These are phyloP conservation scores for Logfia minima DNA, from an alignment of 129 eudicot species.

Conservation along the genomic window DNA sequence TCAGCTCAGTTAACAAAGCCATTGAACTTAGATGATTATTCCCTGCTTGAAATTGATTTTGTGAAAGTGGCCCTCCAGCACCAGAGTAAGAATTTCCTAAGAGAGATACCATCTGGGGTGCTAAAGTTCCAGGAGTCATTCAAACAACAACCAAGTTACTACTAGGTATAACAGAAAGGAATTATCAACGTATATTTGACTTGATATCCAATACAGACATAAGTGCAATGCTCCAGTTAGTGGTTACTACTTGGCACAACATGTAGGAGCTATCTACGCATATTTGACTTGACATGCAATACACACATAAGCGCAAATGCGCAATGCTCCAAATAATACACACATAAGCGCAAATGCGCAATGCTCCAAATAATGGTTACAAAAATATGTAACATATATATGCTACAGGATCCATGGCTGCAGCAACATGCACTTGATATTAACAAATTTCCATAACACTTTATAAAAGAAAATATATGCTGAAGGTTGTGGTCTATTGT, in stretches of 20 bases:
- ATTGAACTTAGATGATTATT: conserved; percentile 61
- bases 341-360: neutral
- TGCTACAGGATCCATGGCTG: neutral
- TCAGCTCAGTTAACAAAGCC: conserved; percentile 63
- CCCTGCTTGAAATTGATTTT: conserved; percentile 76
- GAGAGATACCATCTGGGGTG: conserved; percentile 76
- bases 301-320: neutral
- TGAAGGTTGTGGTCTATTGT: conserved; percentile 13
- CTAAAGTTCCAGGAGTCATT: conserved; percentile 51
- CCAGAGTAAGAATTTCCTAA: conserved; percentile 71
- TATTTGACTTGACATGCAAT: conserved; percentile 9
- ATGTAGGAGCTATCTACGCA: neutral
- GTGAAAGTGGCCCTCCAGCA: conserved; percentile 71
- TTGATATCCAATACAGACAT: conserved; percentile 2
- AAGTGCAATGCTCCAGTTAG: neutral
- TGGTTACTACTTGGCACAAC: conserved; percentile 22
- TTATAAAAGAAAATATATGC: conserved; percentile 3
- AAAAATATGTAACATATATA: neutral
- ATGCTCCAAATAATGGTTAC: neutral
- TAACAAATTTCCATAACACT: neutral
- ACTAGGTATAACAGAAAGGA: neutral
- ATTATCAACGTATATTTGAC: conserved; percentile 12
- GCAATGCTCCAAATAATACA: too few relatives aligned
- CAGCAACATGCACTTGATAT: neutral
- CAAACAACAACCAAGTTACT: conserved; percentile 32